Conservation (phyloP, 305 asterid genomes). For the Euphrasia arctica region DNA sequence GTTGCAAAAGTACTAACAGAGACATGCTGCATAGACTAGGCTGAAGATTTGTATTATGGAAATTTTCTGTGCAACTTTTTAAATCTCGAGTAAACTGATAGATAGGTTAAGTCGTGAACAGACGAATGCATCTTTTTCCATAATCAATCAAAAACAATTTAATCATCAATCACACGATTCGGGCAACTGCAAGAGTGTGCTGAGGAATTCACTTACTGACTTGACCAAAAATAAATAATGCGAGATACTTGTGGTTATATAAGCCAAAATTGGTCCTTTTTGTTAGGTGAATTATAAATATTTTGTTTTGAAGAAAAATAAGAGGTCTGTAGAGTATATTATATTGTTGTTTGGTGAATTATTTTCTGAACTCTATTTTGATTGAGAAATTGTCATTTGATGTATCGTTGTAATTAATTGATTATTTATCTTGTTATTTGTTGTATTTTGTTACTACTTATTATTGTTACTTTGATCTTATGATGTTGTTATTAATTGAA, state of each 20-base stretch:
- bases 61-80: not conserved
- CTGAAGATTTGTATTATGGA: not conserved
- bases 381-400: not conserved
- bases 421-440: not conserved
- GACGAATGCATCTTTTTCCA: not conserved
- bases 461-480: not conserved
- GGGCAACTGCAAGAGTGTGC: not conserved
- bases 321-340: not conserved
- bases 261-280: not conserved
- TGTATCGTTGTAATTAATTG: not conserved
- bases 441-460: not conserved
- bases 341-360: not conserved
- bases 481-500: not conserved
- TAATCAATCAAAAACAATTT: not conserved
- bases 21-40: not conserved
- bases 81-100: not conserved
- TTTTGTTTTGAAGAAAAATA: not conserved
- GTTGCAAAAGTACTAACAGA: not conserved
- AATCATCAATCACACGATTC: no score
- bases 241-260: constrained; percentile 3
- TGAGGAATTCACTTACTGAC: not conserved
- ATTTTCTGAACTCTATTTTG: not conserved
- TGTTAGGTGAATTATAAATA: constrained; percentile 1
- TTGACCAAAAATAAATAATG: not conserved
- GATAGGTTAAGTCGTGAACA: constrained; percentile 1